A percentile compares a stretch with the other conserved stretches of the same genome.
Conservation (phyloP, 1,139 yeast genomes). For the Hyphopichia pseudoburtonii region DNA sequence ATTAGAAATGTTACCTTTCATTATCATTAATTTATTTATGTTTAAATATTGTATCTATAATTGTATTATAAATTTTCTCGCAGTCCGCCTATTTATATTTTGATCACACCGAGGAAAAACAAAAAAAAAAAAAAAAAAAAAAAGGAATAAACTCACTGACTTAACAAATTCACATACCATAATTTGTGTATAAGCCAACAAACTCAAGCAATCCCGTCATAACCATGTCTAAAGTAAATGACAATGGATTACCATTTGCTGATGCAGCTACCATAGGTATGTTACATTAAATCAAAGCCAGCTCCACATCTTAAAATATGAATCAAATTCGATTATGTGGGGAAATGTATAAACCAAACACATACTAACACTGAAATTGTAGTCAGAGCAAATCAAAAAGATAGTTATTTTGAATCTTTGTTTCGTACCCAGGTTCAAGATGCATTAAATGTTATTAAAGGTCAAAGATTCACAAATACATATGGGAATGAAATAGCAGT, state of each 20-base stretch:
- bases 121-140: too few species aligned
- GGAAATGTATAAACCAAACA: too few species aligned
- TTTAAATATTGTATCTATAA: too few species aligned
- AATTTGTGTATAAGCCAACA: too few species aligned
- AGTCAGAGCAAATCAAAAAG: conserved; percentile 87
- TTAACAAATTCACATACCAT: not conserved
- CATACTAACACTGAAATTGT: conserved; percentile 8
- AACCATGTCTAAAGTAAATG: conserved; percentile 26
- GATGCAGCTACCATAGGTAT: conserved; percentile 51
- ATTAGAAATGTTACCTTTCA: too few species aligned
- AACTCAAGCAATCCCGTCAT: not conserved
- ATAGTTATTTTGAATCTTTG: conserved; percentile 64
- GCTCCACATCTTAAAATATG: not conserved
- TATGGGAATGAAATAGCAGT: conserved; percentile 65
- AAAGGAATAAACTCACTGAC: not conserved
- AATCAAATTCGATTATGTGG: too few species aligned
- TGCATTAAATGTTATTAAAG: conserved; percentile 54
- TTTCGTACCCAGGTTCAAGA: conserved; percentile 57
- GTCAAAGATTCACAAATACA: conserved; percentile 67
- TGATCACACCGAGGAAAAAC: not conserved
- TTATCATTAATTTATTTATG: not conserved
- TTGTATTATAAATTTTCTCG: too few species aligned
- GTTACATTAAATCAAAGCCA: conserved; percentile 14
- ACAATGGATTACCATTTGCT: conserved; percentile 42
- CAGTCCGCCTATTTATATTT: too few species aligned